A percentile compares a stretch with the other conserved stretches of the same genome.
phyloP scores from a whole-genome alignment of 371 early-diverging fungal genomes.

The Mortierella sp. region DNA sequence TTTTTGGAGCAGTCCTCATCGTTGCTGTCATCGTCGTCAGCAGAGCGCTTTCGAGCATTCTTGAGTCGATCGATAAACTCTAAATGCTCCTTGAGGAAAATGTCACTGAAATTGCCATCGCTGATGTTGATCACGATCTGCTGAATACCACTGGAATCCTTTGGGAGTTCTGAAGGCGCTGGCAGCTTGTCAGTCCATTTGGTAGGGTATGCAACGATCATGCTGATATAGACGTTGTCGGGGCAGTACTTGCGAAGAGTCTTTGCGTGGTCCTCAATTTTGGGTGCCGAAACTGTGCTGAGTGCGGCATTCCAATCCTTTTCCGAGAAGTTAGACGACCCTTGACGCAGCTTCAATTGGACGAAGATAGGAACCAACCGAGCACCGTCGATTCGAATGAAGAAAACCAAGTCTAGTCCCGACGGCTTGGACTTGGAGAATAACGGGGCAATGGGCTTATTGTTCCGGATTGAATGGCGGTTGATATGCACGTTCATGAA shows the following conservation, averaged over 20 bases:
- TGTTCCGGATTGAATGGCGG: constrained; percentile 20
- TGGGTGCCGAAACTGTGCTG: constrained; percentile 29
- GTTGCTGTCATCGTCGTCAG: constrained; percentile 6
- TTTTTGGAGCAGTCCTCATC: constrained; percentile 21
- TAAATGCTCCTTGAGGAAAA: constrained; percentile 15
- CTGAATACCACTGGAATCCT: constrained; percentile 27
- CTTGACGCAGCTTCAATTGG: constrained; percentile 33
- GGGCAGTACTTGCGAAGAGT: constrained; percentile 31
- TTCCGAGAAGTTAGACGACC: constrained; percentile 23
- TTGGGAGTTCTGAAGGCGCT: constrained; percentile 29
- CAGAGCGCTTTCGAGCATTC: constrained; percentile 18
- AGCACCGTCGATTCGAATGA: constrained; percentile 25
- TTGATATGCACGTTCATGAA: constrained; percentile 40
- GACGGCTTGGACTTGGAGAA: constrained; percentile 33
- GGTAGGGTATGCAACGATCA: constrained; percentile 43
- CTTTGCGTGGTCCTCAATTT: constrained; percentile 25
- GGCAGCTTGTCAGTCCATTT: constrained; percentile 28
- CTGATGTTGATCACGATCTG: constrained; percentile 31
- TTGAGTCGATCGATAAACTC: constrained; percentile 21
- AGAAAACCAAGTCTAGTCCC: constrained; percentile 39
- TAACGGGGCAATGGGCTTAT: constrained; percentile 32
- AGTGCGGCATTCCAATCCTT: constrained; percentile 24
- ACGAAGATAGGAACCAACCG: constrained; percentile 29
- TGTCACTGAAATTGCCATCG: constrained; percentile 30
- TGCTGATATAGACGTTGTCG: constrained; percentile 38